Evolutionary conservation across 768 basidiomycete species (phyloP), one percentile per base, ranked within the genome.

Genomic region (Pulveroboletus sp.): DNA sequence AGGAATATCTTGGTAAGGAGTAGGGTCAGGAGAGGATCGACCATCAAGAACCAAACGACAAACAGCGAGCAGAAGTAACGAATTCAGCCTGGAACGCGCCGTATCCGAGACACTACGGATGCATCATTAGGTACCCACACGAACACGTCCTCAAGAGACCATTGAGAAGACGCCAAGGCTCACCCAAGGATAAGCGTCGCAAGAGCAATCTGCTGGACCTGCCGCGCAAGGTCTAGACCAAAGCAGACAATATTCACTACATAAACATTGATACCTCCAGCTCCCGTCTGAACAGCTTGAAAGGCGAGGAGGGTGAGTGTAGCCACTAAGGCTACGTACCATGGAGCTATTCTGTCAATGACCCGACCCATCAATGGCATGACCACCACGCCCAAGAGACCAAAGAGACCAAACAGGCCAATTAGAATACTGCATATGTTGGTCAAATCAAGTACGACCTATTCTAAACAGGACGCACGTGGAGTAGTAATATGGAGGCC

Each of bases 31-130:
- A 28, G 8, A 39, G 15, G 9, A 24, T 10, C 8, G 21, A 21
- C 6, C 4, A 7, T 28, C 33, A 13, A 13, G 5, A 24, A n/a
- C n/a, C 13, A 8, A 24, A 39, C 8, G 26, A 35, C 76, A 44
- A 58, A 84, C 83, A 0, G 80, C 78, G 39, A 90, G 73, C 38
- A 90, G 76, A 36, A 80, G 72, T 35, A 89, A 73, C 0, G 88
- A 86, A 58, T 90, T 91, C 8, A 93, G 57, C 28, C 89, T 74
- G 6, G 88, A 77, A 49, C 84, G 70, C 9, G 85, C 84, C 28
- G 68, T 62, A 53, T 73, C 55, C 31, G 64, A 63, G 30, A 71
- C 63, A 7, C 63, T 64, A 28, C 6, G 14, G 30, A 37, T n/a
- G 33, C 17, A 32, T 8, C 6, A 13, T 33, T 52, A 55, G 30